phyloP scores from a whole-genome alignment of 2,329 filamentous ascomycete species.

The Colletotrichum tabaci region DNA sequence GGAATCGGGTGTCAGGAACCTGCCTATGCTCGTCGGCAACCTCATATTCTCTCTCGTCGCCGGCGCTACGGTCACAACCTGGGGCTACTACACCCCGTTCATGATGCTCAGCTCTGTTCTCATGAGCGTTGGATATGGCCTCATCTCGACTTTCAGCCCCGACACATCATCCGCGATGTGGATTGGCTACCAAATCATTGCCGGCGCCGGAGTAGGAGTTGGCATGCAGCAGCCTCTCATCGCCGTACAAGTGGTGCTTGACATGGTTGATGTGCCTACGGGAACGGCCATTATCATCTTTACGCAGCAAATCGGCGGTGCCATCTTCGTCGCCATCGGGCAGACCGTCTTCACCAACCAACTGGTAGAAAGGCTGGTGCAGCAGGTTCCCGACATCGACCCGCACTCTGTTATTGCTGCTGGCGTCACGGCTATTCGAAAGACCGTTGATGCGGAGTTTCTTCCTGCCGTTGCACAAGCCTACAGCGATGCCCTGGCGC shows the following conservation, averaged over 20 bases:
- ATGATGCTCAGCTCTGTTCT: conserved; percentile 56
- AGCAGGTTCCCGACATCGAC: conserved; percentile 54
- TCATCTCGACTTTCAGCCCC: conserved; percentile 58
- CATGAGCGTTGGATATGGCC: conserved; percentile 55
- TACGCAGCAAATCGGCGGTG: conserved; percentile 58
- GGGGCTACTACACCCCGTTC: conserved; percentile 62
- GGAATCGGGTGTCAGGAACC: conserved; percentile 57
- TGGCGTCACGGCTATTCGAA: conserved; percentile 57
- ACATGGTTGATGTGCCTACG: conserved; percentile 59
- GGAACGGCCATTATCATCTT: conserved; percentile 65
- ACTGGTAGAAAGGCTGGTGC: conserved; percentile 56
- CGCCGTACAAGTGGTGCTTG: conserved; percentile 62
- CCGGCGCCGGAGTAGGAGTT: conserved; percentile 59
- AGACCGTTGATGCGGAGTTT: conserved; percentile 48
- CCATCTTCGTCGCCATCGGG: conserved; percentile 66
- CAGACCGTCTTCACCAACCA: conserved; percentile 67
- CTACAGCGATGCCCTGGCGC: conserved; percentile 62
- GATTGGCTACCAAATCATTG: conserved; percentile 62
- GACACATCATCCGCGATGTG: conserved; percentile 54
- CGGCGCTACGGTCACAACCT: conserved; percentile 53
- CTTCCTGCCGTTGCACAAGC: conserved; percentile 54
- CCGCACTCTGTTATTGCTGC: conserved; percentile 50
- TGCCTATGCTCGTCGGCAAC: conserved; percentile 57
- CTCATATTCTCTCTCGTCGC: conserved; percentile 53
- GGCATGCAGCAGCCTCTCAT: conserved; percentile 62